Evolutionary conservation across 192 early-diverging fungal genomes (phyloP), one percentile per base, ranked within the genome.

Genomic region (Coemansia sp.): DNA sequence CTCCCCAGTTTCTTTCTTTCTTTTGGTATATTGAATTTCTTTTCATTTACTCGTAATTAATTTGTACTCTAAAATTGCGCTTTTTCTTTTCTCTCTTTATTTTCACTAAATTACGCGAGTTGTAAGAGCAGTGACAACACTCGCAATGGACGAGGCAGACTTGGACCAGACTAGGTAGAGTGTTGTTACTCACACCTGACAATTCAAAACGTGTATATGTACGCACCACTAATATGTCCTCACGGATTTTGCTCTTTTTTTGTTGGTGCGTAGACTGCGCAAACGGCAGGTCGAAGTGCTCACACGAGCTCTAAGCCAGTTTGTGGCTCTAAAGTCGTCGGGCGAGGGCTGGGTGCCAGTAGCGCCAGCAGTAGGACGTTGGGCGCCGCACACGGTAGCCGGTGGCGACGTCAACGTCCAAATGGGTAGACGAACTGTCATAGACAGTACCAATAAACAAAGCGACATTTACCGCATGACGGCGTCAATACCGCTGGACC

Each of bases 321-420:
- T 84, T 44, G 81, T 84, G 6, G 13, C 73, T 23, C 73, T 84
- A 63, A 78, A 78, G 60, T 84, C 81, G 3, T 64, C 76, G 10
- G 64, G 64, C 28, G 73, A 75, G 19, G 81, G 73, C 4, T 84
- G 81, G 76, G 76, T 73, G 62, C 65, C 72, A 13, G 67, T 70
- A 4, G 28, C 52, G 1, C 63, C 69, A 32, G 63, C n/a, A 17
- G 49, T 62, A n/a, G 65, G 23, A 33, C 47, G 55, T 14, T 58
- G 55, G 55, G 7, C 55, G 14, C 55, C 55, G 30, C 55, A 63
- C 3, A 62, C 63, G n/a, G 58, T 60, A 30, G 35, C 42, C 32
- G 75, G 73, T 16, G 76, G 81, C 66, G 81, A 84, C 65, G 63
- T 84, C 37, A 61, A 52, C 16, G 81, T 84, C n/a, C 67, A 76